These are phyloP conservation scores for Scedosporium dehoogii DNA, from an alignment of 2,329 filamentous ascomycete species.

Conservation along the genomic window DNA sequence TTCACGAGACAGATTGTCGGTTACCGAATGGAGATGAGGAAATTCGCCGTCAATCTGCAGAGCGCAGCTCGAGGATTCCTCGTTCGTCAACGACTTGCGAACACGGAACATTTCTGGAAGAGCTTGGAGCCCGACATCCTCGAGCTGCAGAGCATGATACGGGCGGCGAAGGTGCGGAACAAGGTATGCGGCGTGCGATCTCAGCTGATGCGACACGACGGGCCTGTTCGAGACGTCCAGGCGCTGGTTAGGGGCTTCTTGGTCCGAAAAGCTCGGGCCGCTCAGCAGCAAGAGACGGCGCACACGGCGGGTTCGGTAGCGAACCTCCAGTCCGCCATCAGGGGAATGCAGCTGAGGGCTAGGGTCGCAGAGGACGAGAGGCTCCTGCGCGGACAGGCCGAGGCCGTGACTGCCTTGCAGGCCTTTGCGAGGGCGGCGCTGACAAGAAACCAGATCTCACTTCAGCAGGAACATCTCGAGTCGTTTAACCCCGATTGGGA, in stretches of 20 bases:
- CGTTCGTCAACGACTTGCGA: conserved; percentile 51
- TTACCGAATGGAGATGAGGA: conserved; percentile 75
- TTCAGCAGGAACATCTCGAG: conserved; percentile 40
- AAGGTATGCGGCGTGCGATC: conserved; percentile 45
- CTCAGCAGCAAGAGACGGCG: conserved; percentile 46
- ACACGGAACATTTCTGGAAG: conserved; percentile 59
- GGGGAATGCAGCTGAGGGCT: conserved; percentile 55
- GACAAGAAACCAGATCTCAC: conserved; percentile 42
- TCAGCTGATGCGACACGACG: conserved; percentile 52
- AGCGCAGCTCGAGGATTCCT: conserved; percentile 69
- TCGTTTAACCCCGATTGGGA: conserved; percentile 39
- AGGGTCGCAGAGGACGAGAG: conserved; percentile 43
- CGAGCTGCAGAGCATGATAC: conserved; percentile 71
- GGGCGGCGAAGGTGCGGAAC: conserved; percentile 55
- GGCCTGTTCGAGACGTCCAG: conserved; percentile 56
- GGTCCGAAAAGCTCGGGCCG: conserved; percentile 44
- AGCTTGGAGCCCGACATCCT: conserved; percentile 62
- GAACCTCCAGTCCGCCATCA: conserved; percentile 55
- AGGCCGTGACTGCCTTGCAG: conserved; percentile 48
- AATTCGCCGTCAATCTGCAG: conserved; percentile 71
- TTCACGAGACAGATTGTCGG: conserved; percentile 74
- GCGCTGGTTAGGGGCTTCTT: conserved; percentile 58
- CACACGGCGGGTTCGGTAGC: conserved; percentile 41
- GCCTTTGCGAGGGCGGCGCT: conserved; percentile 55
- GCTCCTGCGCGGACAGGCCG: conserved; percentile 39